A percentile compares a stretch with the other conserved stretches of the same genome.
phyloP scores from a whole-genome alignment of 2,329 filamentous ascomycete species.

The Fusarium agapanthi region DNA sequence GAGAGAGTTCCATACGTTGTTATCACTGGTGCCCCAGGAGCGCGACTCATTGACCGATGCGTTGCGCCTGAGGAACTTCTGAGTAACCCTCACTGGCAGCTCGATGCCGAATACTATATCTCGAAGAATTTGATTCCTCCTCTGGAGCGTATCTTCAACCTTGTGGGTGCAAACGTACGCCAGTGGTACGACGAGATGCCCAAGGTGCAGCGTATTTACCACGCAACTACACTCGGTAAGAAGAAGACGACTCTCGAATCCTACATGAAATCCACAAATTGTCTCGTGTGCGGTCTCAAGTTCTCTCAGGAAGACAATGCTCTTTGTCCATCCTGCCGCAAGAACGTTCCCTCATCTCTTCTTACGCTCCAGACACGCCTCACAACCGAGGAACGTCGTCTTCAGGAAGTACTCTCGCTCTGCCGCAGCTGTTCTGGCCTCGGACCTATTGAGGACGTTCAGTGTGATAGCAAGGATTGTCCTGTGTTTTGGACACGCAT shows the following conservation, averaged over 20 bases:
- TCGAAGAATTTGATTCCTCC: conserved; percentile 94
- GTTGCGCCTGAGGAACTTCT: conserved; percentile 87
- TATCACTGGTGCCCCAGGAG: conserved; percentile 84
- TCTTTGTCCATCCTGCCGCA: conserved; percentile 68
- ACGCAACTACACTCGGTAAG: conserved; percentile 43
- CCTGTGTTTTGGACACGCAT: conserved; percentile 86
- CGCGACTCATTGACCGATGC: conserved; percentile 86
- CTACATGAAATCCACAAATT: conserved; percentile 86
- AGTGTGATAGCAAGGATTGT: conserved; percentile 90
- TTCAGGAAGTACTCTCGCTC: conserved; percentile 71
- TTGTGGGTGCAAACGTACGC: conserved; percentile 90
- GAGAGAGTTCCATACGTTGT: conserved; percentile 97
- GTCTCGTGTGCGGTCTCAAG: conserved; percentile 71
- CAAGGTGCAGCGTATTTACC: conserved; percentile 77
- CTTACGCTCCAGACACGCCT: conserved; percentile 70
- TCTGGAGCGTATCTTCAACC: conserved; percentile 93
- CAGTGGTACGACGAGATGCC: conserved; percentile 98
- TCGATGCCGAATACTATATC: conserved; percentile 98
- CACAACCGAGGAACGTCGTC: conserved; percentile 68
- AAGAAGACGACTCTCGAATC: conserved; percentile 83
- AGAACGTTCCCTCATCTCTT: conserved; percentile 67
- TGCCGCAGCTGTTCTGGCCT: conserved; percentile 84
- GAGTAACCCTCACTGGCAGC: conserved; percentile 76
- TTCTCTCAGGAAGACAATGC: conserved; percentile 44
- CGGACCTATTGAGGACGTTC: conserved; percentile 78